Base-by-base conservation (phyloP, 2,329 filamentous ascomycete species). In the Hirsutella rhossiliensis region DNA sequence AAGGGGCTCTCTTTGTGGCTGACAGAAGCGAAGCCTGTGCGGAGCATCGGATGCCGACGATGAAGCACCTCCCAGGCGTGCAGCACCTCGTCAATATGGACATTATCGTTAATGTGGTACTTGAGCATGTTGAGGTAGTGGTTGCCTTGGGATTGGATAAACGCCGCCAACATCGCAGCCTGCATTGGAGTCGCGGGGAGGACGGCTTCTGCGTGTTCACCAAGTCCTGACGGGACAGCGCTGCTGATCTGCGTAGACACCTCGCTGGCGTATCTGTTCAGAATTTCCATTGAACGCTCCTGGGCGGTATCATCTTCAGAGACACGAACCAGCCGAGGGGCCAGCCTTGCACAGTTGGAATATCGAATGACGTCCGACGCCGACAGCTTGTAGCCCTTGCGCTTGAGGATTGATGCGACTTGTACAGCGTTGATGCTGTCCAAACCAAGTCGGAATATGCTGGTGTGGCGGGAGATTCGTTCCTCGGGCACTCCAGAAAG, bases 381-480 rank as follows among this genome's bases (percentile, higher is more conserved):
- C 1, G 78, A 77, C 0, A 88, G 62, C 1, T 59, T 55, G 34
- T 79, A 65, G 0, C 79, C 80, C 17, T 71, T 54, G 34, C 70
- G 73, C 17, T 82, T 77, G 15, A 96, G 66, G 23, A 72, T 65
- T 1, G 77, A 72, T 1, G 87, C 85, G 11, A 95, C 69, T 55
- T 95, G 88, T 5, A 82, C 73, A 1, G 87, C 85, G 47, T 84
- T 89, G 54, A 97, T 92, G 57, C 89, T 96, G 61, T 96, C 89
- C 4, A 96, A 67, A 0, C 90, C 90, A n/a, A 95, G 75, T 46
- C 84, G 80, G 54, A 90, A 94, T 41, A 97, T 87, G 0, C 85
- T 87, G 0, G 79, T 87, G 11, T 73, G 57, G 12, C 69, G 71
- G 4, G 58, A 54, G 40, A 95, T 80, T 0, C 63, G 65, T 0